A percentile compares a stretch with the other conserved stretches of the same genome.
phyloP scores from a whole-genome alignment of 169 alveolate genomes.

The Theileria orientalis region DNA sequence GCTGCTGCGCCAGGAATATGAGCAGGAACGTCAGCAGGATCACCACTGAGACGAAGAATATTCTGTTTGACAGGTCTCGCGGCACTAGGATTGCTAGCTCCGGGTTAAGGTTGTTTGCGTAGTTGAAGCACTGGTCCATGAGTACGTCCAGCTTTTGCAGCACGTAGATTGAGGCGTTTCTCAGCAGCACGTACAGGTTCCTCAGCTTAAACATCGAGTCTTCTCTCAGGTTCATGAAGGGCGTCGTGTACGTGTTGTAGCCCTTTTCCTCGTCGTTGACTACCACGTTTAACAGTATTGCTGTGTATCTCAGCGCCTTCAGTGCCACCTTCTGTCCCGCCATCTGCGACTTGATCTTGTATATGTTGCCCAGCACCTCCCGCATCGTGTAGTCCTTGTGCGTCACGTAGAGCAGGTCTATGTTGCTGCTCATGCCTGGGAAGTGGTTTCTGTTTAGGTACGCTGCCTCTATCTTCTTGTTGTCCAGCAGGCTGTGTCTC shows the following conservation, averaged over 20 bases:
- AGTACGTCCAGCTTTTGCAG: neutral
- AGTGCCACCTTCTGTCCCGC: neutral
- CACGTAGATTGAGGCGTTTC: neutral
- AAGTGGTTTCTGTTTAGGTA: neutral
- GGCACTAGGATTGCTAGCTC: constrained; percentile 13
- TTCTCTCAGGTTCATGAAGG: neutral
- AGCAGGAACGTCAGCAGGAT: neutral
- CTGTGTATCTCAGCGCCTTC: neutral
- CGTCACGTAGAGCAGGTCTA: neutral
- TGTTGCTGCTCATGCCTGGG: neutral
- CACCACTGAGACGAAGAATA: constrained; percentile 10
- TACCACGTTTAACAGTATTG: neutral
- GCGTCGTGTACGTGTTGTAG: neutral
- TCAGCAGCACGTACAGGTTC: neutral
- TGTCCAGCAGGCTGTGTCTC: neutral
- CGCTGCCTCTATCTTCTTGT: neutral
- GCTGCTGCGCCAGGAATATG: neutral
- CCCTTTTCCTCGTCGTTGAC: neutral
- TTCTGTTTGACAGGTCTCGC: constrained; percentile 1
- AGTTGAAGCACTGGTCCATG: constrained; percentile 4
- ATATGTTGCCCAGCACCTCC: neutral
- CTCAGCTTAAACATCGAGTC: neutral
- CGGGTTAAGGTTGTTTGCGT: constrained; percentile 11
- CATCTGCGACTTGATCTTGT: neutral
- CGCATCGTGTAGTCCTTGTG: neutral